phyloP scores from a whole-genome alignment of 495 filamentous ascomycete genomes.

The Parmelia sp. region DNA sequence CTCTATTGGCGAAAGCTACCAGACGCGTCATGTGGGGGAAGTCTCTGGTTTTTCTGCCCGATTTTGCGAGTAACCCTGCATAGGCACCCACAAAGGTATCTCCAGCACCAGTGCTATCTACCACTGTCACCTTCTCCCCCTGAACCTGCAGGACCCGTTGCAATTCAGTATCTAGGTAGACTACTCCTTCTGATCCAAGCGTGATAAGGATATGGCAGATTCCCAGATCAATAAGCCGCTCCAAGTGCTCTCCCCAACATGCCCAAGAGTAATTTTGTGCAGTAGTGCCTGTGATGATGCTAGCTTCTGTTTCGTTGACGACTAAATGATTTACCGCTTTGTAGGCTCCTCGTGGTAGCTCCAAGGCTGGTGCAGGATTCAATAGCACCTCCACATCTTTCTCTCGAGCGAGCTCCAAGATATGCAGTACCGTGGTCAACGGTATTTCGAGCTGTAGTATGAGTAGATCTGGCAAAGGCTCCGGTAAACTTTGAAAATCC shows the following conservation, averaged over 20 bases:
- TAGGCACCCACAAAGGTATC: constrained; percentile 93
- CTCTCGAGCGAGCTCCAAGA: constrained; percentile 48
- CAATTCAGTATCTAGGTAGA: constrained; percentile 42
- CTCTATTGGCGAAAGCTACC: constrained; percentile 62
- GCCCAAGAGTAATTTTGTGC: constrained; percentile 44
- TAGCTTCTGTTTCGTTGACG: constrained; percentile 87
- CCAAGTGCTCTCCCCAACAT: constrained; percentile 33
- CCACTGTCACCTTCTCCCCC: constrained; percentile 58
- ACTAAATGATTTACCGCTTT: constrained; percentile 67
- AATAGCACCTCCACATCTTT: constrained; percentile 57
- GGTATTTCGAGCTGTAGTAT: constrained; percentile 90
- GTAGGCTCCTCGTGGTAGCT: constrained; percentile 62
- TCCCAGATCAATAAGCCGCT: constrained; percentile 57
- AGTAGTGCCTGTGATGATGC: constrained; percentile 48
- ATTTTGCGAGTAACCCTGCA: constrained; percentile 54
- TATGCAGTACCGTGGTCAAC: constrained; percentile 59
- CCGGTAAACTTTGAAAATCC: constrained; percentile 37
- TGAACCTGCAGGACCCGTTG: constrained; percentile 40
- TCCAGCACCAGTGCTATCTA: constrained; percentile 91
- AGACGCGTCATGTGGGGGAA: constrained; percentile 43
- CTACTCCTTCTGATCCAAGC: constrained; percentile 67
- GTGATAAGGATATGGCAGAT: constrained; percentile 77
- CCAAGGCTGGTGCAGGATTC: constrained; percentile 78
- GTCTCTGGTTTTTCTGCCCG: constrained; percentile 43
- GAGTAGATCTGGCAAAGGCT: constrained; percentile 54